These are phyloP conservation scores for Gnaphalium uliginosum DNA, from an alignment of 129 eudicot species.

Conservation along the genomic window DNA sequence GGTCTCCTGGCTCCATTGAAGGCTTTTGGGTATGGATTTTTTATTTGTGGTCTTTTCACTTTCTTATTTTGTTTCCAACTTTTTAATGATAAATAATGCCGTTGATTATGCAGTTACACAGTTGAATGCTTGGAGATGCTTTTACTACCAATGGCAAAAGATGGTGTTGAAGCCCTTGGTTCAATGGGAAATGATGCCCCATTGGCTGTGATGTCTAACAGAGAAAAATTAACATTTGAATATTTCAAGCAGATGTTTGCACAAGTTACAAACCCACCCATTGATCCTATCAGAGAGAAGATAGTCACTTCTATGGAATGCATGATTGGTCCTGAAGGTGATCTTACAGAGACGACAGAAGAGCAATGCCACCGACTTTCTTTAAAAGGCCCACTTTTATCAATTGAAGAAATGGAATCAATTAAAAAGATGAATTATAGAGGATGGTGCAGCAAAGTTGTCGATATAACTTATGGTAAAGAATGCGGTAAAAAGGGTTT, in stretches of 20 bases:
- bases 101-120: slow-evolving; percentile 56
- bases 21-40: too few species aligned
- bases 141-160: slow-evolving; percentile 96
- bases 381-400: slow-evolving; percentile 81
- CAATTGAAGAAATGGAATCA: slow-evolving; percentile 90
- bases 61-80: too few species aligned
- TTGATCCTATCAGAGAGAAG: slow-evolving; percentile 96
- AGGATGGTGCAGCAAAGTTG: slow-evolving; percentile 96
- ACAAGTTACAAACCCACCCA: slow-evolving; percentile 97
- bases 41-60: too few species aligned
- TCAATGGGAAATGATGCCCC: slow-evolving; percentile 99
- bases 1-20: too few species aligned
- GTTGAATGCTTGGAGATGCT: slow-evolving; percentile 90
- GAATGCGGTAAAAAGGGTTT: slow-evolving; percentile 77
- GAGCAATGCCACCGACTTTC: slow-evolving; percentile 95
- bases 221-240: slow-evolving; percentile 92
- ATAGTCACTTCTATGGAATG: slow-evolving; percentile 98
- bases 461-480: slow-evolving; percentile 79
- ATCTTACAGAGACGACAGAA: slow-evolving; percentile 95
- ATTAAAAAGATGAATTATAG: slow-evolving; percentile 83
- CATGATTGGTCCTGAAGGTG: slow-evolving; percentile 99
- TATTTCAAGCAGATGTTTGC: slow-evolving; percentile 99
- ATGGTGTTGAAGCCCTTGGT: slow-evolving; percentile 93
- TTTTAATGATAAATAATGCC: too few species aligned
- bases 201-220: slow-evolving; percentile 92